Conservation (phyloP, 2,329 filamentous ascomycete genomes). For the Neopestalotiopsis rosae region DNA sequence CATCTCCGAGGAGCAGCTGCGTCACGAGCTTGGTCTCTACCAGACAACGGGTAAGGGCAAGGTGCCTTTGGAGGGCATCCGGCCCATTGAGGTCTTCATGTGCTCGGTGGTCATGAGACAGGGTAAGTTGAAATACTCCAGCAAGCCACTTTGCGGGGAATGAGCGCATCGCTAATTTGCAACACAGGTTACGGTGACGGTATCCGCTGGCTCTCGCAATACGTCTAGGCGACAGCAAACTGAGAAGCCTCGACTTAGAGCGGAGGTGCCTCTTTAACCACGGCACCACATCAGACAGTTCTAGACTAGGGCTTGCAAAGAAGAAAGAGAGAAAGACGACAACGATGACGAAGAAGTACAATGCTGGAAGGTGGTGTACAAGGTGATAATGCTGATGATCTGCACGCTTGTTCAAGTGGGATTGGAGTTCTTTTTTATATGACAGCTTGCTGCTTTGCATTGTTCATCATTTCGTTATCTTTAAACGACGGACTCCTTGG, state of each 20-base stretch:
- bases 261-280: background rate
- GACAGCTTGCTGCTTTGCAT: conserved; percentile 16
- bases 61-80: conserved; percentile 87
- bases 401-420: conserved; percentile 16
- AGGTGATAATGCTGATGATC: conserved; percentile 12
- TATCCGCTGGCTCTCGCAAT: conserved; percentile 92
- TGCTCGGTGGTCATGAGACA: conserved; percentile 98
- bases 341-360: background rate
- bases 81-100: conserved; percentile 98
- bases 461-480: conserved; percentile 14
- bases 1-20: conserved; percentile 92
- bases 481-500: conserved; percentile 9
- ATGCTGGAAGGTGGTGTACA: conserved; percentile 10
- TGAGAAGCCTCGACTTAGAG: background rate
- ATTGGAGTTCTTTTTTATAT: conserved; percentile 14
- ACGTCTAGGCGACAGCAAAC: conserved; percentile 65
- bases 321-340: conserved; percentile 1
- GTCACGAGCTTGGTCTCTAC: conserved; percentile 90
- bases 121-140: conserved; percentile 55
- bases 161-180: conserved; percentile 23
- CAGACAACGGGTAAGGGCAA: conserved; percentile 97
- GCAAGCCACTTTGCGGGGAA: background rate
- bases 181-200: conserved; percentile 78
- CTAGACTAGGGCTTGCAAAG: background rate
- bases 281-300: background rate